Conservation (phyloP, 768 basidiomycete genomes). For the Naematelia encephala region DNA sequence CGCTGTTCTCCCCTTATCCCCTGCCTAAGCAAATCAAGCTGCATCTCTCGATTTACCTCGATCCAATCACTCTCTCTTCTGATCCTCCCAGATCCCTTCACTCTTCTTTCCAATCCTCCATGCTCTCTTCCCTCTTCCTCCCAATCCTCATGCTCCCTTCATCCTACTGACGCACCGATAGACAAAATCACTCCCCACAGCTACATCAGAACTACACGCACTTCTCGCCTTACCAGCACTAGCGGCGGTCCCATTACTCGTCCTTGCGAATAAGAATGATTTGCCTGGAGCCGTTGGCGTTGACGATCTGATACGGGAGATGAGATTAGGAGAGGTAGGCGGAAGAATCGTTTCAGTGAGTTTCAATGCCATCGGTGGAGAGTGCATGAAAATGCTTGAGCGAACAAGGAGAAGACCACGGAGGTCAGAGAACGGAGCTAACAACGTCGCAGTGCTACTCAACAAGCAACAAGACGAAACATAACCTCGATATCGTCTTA, state of each 20-base stretch:
- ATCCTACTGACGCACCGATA: constrained; percentile 5
- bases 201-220: constrained; percentile 44
- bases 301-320: constrained; percentile 73
- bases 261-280: constrained; percentile 89
- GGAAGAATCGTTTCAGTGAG: constrained; percentile 45
- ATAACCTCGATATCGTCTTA: constrained; percentile 86
- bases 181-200: constrained; percentile 34
- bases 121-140: background rate
- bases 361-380: constrained; percentile 20
- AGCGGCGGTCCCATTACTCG: constrained; percentile 32
- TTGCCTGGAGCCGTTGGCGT: constrained; percentile 70
- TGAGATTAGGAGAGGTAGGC: constrained; percentile 56
- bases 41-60: no score
- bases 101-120: background rate
- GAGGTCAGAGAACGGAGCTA: background rate
- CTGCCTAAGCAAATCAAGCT: no score
- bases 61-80: no score
- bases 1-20: no score
- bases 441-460: constrained; percentile 62
- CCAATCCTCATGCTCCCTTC: background rate
- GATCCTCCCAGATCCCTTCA: background rate
- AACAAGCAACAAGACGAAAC: constrained; percentile 81
- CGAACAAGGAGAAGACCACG: background rate
- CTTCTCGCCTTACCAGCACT: constrained; percentile 40
- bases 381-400: no score